Conservation (phyloP, 768 basidiomycete species). For the Lactarius hengduanensis region DNA sequence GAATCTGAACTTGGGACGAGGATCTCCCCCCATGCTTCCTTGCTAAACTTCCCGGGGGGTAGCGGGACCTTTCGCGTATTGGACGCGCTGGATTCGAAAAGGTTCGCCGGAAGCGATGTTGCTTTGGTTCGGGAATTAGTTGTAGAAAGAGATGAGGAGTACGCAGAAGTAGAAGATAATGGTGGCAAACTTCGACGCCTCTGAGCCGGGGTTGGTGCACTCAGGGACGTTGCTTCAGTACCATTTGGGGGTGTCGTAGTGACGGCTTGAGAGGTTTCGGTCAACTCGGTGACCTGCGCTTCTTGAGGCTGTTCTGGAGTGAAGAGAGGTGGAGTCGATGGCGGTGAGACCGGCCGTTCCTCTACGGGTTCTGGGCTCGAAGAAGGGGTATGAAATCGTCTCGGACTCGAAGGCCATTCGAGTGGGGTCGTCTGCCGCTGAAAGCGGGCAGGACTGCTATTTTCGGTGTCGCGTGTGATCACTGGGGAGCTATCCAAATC, state of each 20-base stretch:
- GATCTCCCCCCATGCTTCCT: conserved; percentile 21
- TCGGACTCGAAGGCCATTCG: conserved; percentile 14
- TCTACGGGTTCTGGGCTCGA: neutral
- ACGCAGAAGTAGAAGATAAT: neutral
- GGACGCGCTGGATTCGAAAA: neutral
- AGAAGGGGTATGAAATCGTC: neutral
- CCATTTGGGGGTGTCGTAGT: neutral
- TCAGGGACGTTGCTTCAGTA: neutral
- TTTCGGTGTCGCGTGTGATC: neutral
- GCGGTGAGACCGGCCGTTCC: conserved; percentile 1
- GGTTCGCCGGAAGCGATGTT: conserved; percentile 10
- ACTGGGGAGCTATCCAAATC: conserved; percentile 17
- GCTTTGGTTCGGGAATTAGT: conserved; percentile 6
- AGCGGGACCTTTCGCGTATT: conserved; percentile 14
- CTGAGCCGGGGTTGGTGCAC: neutral
- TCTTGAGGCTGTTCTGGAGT: conserved; percentile 9
- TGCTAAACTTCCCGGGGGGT: conserved; percentile 5
- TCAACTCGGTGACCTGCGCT: neutral
- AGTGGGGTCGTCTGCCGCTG: conserved; percentile 22
- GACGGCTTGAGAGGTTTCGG: neutral
- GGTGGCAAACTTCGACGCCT: conserved; percentile 1
- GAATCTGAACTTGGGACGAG: conserved; percentile 25
- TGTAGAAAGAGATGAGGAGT: neutral
- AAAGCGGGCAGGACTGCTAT: neutral
- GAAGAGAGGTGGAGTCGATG: conserved; percentile 14